A percentile compares a stretch with the other conserved stretches of the same genome.
Conservation (phyloP, 768 basidiomycete species). For the Sarcomyxa edulis region DNA sequence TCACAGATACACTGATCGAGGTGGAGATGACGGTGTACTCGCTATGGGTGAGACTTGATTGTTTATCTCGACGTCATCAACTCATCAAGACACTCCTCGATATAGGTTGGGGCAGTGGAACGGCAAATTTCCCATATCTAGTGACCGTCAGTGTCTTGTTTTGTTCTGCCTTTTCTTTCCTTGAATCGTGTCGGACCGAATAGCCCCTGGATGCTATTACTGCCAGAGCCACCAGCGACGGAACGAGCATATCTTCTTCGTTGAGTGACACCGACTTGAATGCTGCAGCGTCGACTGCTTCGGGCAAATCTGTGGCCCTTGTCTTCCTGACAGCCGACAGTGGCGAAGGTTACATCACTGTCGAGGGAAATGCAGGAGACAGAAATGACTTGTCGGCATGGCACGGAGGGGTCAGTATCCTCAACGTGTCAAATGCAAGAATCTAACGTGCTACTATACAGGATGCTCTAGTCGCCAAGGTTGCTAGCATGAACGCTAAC, state of each 20-base stretch:
- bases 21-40: constrained; percentile 63
- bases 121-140: constrained; percentile 73
- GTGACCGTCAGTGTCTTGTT: constrained; percentile 46
- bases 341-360: constrained; percentile 78
- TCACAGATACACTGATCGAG: neutral
- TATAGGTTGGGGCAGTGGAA: too few species aligned
- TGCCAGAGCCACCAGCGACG: constrained; percentile 57
- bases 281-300: constrained; percentile 41
- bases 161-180: too few species aligned
- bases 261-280: constrained; percentile 64
- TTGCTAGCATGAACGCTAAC: constrained; percentile 56
- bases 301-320: constrained; percentile 56
- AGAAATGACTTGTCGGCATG: constrained; percentile 71
- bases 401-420: constrained; percentile 70
- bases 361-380: constrained; percentile 77
- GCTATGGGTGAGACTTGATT: constrained; percentile 96
- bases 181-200: neutral
- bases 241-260: constrained; percentile 61
- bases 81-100: too few species aligned
- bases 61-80: too few species aligned
- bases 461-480: constrained; percentile 43
- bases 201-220: constrained; percentile 83
- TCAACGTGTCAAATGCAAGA: too few species aligned
- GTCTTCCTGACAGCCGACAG: constrained; percentile 84
- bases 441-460: too few species aligned